Percentiles rank a stretch among this genome's conserved stretches.
These are phyloP conservation scores for Lablab purpureus DNA, from an alignment of 306 rosid genomes.

Conservation along the genomic window DNA sequence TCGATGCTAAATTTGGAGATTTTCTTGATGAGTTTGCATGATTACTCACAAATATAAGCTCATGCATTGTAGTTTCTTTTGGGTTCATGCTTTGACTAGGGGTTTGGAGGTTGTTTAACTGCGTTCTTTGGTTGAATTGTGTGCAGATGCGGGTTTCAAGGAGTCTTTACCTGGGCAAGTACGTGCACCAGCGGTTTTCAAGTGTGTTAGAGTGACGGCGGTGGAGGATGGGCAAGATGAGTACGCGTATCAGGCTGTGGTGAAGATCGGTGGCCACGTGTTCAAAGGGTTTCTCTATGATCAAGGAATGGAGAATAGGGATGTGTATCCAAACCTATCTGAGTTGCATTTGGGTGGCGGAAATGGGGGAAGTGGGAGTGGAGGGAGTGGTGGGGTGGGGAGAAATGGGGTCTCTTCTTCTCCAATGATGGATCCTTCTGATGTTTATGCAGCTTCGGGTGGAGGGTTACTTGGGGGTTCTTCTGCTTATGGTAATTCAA, in stretches of 20 bases:
- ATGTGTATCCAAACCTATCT: conserved; percentile 72
- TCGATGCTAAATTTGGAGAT: not conserved
- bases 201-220: conserved; percentile 90
- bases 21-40: not conserved
- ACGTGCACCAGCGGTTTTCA: conserved; percentile 87
- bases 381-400: conserved; percentile 40
- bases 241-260: conserved; percentile 88
- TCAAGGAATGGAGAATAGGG: conserved; percentile 73
- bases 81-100: not conserved
- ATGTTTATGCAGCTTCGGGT: conserved; percentile 66
- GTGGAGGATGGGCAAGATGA: conserved; percentile 86
- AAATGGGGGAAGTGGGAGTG: conserved; percentile 40
- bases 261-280: conserved; percentile 87
- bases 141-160: conserved; percentile 68
- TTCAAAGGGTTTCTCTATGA: conserved; percentile 88
- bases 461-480: conserved; percentile 79
- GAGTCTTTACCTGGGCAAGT: conserved; percentile 83
- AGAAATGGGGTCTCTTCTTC: conserved; percentile 70
- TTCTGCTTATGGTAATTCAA: conserved; percentile 80
- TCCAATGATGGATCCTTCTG: conserved; percentile 74
- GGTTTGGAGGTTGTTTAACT: not conserved
- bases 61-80: conserved; percentile 6
- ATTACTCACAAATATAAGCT: not conserved
- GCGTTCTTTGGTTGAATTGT: conserved; percentile 6
- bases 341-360: conserved; percentile 79